Conservation (phyloP, 805 yeast genomes). For the Nadsonia fulvescens region DNA sequence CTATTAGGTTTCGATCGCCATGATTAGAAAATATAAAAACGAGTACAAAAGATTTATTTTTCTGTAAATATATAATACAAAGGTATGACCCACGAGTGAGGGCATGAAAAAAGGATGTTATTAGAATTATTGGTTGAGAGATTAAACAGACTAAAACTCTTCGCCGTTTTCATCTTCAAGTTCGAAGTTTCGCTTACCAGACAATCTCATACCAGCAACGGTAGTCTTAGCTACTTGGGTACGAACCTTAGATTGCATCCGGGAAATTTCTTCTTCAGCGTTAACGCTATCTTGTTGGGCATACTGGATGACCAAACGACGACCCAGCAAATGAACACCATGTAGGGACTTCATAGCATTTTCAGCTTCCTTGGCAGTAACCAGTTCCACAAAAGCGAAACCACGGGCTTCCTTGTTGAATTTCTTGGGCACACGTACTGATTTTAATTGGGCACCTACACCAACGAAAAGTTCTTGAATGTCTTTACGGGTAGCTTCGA, state of each 20-base stretch:
- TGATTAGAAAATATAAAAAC: too few relatives aligned
- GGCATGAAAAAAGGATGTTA: too few relatives aligned
- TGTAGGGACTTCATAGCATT: conserved; percentile 82
- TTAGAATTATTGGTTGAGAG: too few relatives aligned
- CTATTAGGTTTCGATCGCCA: too few relatives aligned
- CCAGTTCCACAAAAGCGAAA: conserved; percentile 91
- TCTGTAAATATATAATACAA: too few relatives aligned
- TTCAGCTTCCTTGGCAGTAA: conserved; percentile 78
- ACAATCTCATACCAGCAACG: conserved; percentile 45
- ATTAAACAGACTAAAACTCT: too few relatives aligned
- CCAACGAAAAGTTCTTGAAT: conserved; percentile 85
- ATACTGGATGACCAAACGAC: conserved; percentile 82
- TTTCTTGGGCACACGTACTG: conserved; percentile 91
- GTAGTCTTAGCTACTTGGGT: conserved; percentile 63
- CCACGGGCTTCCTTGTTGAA: conserved; percentile 92
- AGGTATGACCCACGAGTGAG: too few relatives aligned
- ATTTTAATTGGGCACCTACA: conserved; percentile 75
- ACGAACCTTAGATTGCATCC: conserved; percentile 73
- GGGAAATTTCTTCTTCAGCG: conserved; percentile 79
- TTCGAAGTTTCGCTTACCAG: conserved; percentile 48
- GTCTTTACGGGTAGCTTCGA: conserved; percentile 86
- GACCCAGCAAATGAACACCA: conserved; percentile 92
- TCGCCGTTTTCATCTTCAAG: conserved; percentile 37
- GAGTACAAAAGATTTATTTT: too few relatives aligned
- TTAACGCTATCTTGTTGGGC: conserved; percentile 70